A percentile compares a stretch with the other conserved stretches of the same genome.
Evolutionary conservation across 1,284 basidiomycete genomes (phyloP).

Genomic region (Hemileia vastatrix): DNA sequence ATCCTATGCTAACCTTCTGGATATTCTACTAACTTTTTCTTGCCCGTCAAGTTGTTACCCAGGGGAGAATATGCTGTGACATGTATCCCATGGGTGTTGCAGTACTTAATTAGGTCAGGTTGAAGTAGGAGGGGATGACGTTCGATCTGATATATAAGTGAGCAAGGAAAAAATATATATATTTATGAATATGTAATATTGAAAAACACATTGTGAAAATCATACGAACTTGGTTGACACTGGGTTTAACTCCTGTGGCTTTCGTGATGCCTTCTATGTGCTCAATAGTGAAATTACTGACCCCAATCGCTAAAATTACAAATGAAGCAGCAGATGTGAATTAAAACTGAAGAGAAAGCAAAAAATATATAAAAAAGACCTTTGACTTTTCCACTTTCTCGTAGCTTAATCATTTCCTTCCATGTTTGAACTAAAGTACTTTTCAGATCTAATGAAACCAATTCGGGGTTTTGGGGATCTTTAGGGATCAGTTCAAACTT

Average conservation of each 20-base stretch:
- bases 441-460: constrained; percentile 33
- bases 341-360: background rate
- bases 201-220: background rate
- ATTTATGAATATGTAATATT: background rate
- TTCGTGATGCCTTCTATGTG: constrained; percentile 39
- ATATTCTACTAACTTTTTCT: constrained; percentile 21
- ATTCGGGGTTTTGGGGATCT: constrained; percentile 27
- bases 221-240: constrained; percentile 37
- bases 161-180: background rate
- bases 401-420: constrained; percentile 39
- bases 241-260: constrained; percentile 39
- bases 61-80: constrained; percentile 47
- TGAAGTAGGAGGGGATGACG: constrained; percentile 18
- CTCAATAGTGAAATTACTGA: constrained; percentile 39
- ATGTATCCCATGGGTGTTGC: constrained; percentile 29
- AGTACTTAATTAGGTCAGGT: constrained; percentile 17
- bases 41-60: constrained; percentile 40
- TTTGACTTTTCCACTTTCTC: constrained; percentile 43
- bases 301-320: constrained; percentile 26
- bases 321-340: background rate
- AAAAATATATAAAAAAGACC: constrained; percentile 18
- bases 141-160: constrained; percentile 10
- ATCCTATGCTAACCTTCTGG: constrained; percentile 12
- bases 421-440: constrained; percentile 42
- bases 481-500: constrained; percentile 30